Evolutionary conservation across 2,329 filamentous ascomycete species (phyloP).

Genomic region (Trichophyton mentagrophytes): DNA sequence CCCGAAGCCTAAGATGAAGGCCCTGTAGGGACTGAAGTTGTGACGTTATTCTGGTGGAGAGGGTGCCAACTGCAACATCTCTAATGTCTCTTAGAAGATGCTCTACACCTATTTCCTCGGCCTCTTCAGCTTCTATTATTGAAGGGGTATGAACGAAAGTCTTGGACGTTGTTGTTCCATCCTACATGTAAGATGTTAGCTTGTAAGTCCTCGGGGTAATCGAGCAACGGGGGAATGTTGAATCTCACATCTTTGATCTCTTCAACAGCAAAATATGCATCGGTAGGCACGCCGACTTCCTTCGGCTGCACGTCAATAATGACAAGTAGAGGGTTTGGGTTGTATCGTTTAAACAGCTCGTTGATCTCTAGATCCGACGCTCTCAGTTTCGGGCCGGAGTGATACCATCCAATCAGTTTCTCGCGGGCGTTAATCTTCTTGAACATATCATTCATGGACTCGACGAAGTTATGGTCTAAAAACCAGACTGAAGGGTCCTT

Average conservation of each 20-base stretch:
- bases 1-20: constrained; percentile 81
- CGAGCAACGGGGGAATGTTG: neutral
- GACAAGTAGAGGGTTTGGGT: constrained; percentile 85
- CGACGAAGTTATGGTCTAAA: constrained; percentile 97
- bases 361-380: constrained; percentile 98
- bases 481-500: constrained; percentile 99
- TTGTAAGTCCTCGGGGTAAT: neutral
- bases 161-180: constrained; percentile 90
- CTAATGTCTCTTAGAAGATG: constrained; percentile 95
- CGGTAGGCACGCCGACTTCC: constrained; percentile 91
- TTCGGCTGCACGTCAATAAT: constrained; percentile 98
- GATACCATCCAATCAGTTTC: constrained; percentile 99
- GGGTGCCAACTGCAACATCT: constrained; percentile 90
- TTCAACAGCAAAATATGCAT: constrained; percentile 97
- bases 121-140: constrained; percentile 96
- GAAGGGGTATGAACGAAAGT: constrained; percentile 98
- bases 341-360: constrained; percentile 98
- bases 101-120: constrained; percentile 97
- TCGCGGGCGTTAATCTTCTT: constrained; percentile 99
- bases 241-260: constrained; percentile 92
- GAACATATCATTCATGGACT: constrained; percentile 99
- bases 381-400: constrained; percentile 91
- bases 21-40: constrained; percentile 96
- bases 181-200: constrained; percentile 40
- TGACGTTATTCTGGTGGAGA: constrained; percentile 92